A percentile compares a stretch with the other conserved stretches of the same genome.
These are phyloP conservation scores for Lachancea meyersii DNA, from an alignment of 805 yeast genomes.

Conservation along the genomic window DNA sequence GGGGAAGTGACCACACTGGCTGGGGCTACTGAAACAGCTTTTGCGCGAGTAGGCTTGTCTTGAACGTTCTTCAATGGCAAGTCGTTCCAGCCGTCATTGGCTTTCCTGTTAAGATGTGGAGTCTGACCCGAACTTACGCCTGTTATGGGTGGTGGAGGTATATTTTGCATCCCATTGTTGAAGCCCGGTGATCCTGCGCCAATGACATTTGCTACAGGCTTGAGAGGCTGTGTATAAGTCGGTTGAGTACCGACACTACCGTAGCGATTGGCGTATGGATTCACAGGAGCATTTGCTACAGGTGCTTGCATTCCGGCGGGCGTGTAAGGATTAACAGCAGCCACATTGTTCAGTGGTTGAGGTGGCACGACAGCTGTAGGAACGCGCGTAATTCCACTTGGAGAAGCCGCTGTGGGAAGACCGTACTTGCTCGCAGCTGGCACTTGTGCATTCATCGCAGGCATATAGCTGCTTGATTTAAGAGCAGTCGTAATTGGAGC, in stretches of 20 bases:
- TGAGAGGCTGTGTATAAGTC: slow-evolving; percentile 21
- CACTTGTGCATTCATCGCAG: slow-evolving; percentile 13
- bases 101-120: slow-evolving; percentile 32
- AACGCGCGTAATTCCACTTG: slow-evolving; percentile 6
- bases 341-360: slow-evolving; percentile 17
- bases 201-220: slow-evolving; percentile 17
- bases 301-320: slow-evolving; percentile 16
- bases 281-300: slow-evolving; percentile 20
- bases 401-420: slow-evolving; percentile 8
- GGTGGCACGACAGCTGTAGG: slow-evolving; percentile 13
- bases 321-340: slow-evolving; percentile 21
- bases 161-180: slow-evolving; percentile 18
- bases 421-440: slow-evolving; percentile 12
- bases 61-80: slow-evolving; percentile 27
- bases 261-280: slow-evolving; percentile 23
- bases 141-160: slow-evolving; percentile 30
- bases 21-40: slow-evolving; percentile 36
- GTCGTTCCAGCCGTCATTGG: slow-evolving; percentile 36
- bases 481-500: slow-evolving; percentile 9
- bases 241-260: slow-evolving; percentile 1
- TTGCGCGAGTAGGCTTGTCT: slow-evolving; percentile 31
- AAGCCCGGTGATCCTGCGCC: slow-evolving; percentile 20
- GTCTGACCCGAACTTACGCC: slow-evolving; percentile 31
- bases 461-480: slow-evolving; percentile 17
- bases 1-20: slow-evolving; percentile 12